These are phyloP conservation scores for Brettanomyces sp. DNA, from an alignment of 805 yeast genomes.

Conservation along the genomic window DNA sequence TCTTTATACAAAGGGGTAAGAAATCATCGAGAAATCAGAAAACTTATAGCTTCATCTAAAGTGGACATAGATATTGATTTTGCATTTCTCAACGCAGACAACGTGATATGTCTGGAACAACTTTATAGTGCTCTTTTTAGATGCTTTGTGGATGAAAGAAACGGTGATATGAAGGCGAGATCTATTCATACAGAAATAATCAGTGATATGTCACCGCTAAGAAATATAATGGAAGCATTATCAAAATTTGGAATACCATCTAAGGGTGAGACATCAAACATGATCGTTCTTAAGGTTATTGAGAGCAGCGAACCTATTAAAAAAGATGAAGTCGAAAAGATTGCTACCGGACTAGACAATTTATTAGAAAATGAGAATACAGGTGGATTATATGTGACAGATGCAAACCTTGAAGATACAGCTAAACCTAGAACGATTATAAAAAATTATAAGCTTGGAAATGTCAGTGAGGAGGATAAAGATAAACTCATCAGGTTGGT, in stretches of 20 bases:
- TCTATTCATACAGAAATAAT: slow-evolving; percentile 65
- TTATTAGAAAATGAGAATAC: slow-evolving; percentile 14
- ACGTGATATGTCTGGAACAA: slow-evolving; percentile 54
- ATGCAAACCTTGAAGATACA: slow-evolving; percentile 21
- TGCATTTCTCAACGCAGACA: slow-evolving; percentile 56
- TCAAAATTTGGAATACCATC: slow-evolving; percentile 61
- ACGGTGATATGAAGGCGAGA: slow-evolving; percentile 47
- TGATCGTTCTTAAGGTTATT: slow-evolving; percentile 45
- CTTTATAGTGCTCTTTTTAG: slow-evolving; percentile 51
- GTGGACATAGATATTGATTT: slow-evolving; percentile 34
- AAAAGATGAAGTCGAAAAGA: slow-evolving; percentile 1
- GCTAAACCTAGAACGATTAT: slow-evolving; percentile 23
- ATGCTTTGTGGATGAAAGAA: slow-evolving; percentile 42
- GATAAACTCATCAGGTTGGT: slow-evolving; percentile 15
- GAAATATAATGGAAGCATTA: slow-evolving; percentile 64
- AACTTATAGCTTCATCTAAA: slow-evolving; percentile 35
- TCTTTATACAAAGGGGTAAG: slow-evolving; percentile 36
- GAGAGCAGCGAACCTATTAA: slow-evolving; percentile 9
- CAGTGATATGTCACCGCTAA: slow-evolving; percentile 58
- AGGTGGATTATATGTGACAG: slow-evolving; percentile 28
- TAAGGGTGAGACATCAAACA: slow-evolving; percentile 23
- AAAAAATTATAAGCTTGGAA: slow-evolving; percentile 19
- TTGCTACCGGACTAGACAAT: slow-evolving; percentile 3
- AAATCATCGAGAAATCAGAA: slow-evolving; percentile 35
- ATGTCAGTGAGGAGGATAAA: slow-evolving; percentile 9